These are phyloP conservation scores for Kockovaella imperatae DNA, from an alignment of 768 basidiomycete species.

Conservation along the genomic window DNA sequence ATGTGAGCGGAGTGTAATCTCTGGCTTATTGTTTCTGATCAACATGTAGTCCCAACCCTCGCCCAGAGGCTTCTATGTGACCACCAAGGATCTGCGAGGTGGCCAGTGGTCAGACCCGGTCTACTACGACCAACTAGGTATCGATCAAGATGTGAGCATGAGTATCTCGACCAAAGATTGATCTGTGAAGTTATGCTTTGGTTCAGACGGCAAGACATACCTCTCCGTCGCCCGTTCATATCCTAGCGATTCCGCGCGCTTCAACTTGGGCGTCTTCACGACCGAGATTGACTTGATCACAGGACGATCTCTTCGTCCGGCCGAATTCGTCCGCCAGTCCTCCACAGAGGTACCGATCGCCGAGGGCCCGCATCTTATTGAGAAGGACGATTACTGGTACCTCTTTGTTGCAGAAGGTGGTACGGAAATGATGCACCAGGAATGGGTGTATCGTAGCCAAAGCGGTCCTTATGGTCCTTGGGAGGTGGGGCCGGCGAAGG, in stretches of 20 bases:
- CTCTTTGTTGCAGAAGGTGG: constrained; percentile 46
- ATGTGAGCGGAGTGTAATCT: too few relatives aligned
- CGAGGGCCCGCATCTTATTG: constrained; percentile 38
- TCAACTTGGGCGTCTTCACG: neutral
- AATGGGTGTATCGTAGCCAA: constrained; percentile 41
- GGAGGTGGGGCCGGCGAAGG: constrained; percentile 14
- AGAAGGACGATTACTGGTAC: constrained; percentile 41
- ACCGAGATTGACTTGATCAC: constrained; percentile 6
- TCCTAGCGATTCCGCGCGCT: neutral
- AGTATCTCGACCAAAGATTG: too few relatives aligned
- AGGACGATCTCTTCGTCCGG: neutral
- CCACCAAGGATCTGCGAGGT: constrained; percentile 18
- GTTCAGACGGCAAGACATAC: constrained; percentile 18
- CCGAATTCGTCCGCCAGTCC: neutral
- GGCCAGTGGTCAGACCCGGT: constrained; percentile 13
- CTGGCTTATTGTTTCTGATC: neutral
- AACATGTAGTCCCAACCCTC: neutral
- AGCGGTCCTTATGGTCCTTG: constrained; percentile 39
- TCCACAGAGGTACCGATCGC: constrained; percentile 11
- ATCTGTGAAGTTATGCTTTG: constrained; percentile 22
- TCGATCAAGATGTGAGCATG: constrained; percentile 7
- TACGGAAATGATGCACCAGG: constrained; percentile 22
- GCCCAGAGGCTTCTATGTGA: constrained; percentile 12
- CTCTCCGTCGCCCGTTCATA: constrained; percentile 2
- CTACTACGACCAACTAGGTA: constrained; percentile 13